Evolutionary conservation across 2,329 filamentous ascomycete genomes (phyloP), one percentile per base, ranked within the genome.

Genomic region (Monilinia aucupariae): DNA sequence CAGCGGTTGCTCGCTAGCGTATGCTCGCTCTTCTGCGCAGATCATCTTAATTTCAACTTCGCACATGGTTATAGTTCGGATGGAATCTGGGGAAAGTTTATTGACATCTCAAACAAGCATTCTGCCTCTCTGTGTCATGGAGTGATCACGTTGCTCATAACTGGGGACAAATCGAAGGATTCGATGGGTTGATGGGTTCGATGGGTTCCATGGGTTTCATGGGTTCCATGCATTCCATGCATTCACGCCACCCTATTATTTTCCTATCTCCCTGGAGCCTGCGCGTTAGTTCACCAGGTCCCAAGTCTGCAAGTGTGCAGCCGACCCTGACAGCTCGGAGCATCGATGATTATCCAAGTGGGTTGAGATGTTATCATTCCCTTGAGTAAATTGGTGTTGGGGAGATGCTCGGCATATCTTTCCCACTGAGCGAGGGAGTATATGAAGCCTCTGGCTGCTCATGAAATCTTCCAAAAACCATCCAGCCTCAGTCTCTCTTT

Each of bases 401-500:
- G 53, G 8, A 17, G 39, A 55, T 25, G 20, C 30, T 55, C 39
- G 39, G 39, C 10, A 22, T 9, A 43, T 32, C 22, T 32, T 41
- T 22, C 20, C 13, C 8, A 9, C 13, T 30, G 27, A 30, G 12
- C 10, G 41, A 34, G 17, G 10, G 20, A 55, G 53, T 56, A 56
- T 56, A 56, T 56, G 41, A 45, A 47, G 53, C 32, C 53, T 45
- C 7, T 20, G 13, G 34, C 13, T 56, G 45, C 53, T 17, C 53
- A 22, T 17, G 15, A 34, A 17, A 15, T 34, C 3, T 56, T 55
- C 0, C 10, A 17, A 56, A 22, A 13, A 56, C 20, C 53, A 56
- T 56, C 27, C 41, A 47, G 20, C 27, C 39, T 56, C 53, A 56
- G 53, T 53, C 47, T 51, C 20, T 52, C 47, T 22, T 54, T 43